A percentile compares a stretch with the other conserved stretches of the same genome.
Conservation (phyloP, 352 stramenopile species). For the Pythium aphanidermatum region DNA sequence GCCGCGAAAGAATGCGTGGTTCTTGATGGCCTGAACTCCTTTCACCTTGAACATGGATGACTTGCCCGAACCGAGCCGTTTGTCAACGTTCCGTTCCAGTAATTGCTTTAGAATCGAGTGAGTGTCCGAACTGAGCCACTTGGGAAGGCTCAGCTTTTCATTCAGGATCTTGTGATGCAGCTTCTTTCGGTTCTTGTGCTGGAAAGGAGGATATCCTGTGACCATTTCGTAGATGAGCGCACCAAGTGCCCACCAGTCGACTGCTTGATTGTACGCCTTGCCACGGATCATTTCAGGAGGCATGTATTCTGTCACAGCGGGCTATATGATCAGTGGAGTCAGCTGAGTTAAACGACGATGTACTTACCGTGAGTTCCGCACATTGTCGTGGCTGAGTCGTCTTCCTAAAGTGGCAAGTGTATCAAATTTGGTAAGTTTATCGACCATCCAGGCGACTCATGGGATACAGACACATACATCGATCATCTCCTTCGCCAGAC, state of each 20-base stretch:
- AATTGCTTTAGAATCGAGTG: conserved; percentile 96
- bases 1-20: conserved; percentile 91
- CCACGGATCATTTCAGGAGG: conserved; percentile 81
- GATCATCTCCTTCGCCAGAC: conserved; percentile 72
- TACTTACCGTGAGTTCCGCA: conserved; percentile 73
- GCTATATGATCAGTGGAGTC: too few relatives aligned
- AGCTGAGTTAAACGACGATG: too few relatives aligned
- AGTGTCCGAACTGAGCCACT: conserved; percentile 77
- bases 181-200: conserved; percentile 84
- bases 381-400: conserved; percentile 74
- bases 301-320: conserved; percentile 65
- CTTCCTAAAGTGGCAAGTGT: too few relatives aligned
- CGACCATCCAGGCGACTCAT: too few relatives aligned
- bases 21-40: conserved; percentile 95
- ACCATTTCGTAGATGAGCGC: conserved; percentile 86
- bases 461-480: conserved; percentile 27
- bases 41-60: conserved; percentile 98
- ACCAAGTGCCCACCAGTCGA: conserved; percentile 84
- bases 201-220: conserved; percentile 74
- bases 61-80: conserved; percentile 91
- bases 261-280: conserved; percentile 79
- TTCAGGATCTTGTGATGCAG: conserved; percentile 85
- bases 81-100: conserved; percentile 94
- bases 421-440: too few relatives aligned
- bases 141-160: conserved; percentile 74